Conservation (phyloP, 768 basidiomycete genomes). For the Tulasnella sp. region DNA sequence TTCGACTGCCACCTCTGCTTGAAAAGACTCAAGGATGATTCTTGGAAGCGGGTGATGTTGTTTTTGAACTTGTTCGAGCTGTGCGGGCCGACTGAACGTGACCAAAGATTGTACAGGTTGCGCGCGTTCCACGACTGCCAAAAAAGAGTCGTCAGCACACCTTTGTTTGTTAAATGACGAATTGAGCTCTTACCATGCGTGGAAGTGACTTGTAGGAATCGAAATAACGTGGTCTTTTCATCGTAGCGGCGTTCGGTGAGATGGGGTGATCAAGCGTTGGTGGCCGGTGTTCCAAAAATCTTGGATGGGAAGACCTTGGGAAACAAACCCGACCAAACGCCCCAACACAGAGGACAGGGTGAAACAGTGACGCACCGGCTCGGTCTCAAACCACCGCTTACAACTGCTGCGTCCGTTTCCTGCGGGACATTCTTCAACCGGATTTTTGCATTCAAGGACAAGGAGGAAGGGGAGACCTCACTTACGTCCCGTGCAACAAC, state of each 20-base stretch:
- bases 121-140: conserved; percentile 76
- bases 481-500: neutral
- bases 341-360: neutral
- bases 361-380: conserved; percentile 3
- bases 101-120: conserved; percentile 86
- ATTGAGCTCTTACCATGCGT: conserved; percentile 53
- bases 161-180: neutral
- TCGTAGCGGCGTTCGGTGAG: neutral
- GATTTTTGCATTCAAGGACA: neutral
- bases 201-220: conserved; percentile 52
- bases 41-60: conserved; percentile 50
- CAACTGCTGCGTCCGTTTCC: neutral
- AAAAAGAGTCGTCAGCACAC: neutral
- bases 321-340: neutral
- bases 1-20: conserved; percentile 90
- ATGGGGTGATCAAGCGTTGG: neutral
- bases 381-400: neutral
- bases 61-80: conserved; percentile 21
- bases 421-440: neutral
- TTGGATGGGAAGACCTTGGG: neutral
- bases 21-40: conserved; percentile 58
- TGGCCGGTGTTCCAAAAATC: conserved; percentile 13
- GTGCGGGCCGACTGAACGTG: conserved; percentile 52
- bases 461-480: neutral
- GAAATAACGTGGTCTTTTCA: conserved; percentile 27